Conservation (phyloP, 805 yeast genomes). For the Ogataea siamensis region DNA sequence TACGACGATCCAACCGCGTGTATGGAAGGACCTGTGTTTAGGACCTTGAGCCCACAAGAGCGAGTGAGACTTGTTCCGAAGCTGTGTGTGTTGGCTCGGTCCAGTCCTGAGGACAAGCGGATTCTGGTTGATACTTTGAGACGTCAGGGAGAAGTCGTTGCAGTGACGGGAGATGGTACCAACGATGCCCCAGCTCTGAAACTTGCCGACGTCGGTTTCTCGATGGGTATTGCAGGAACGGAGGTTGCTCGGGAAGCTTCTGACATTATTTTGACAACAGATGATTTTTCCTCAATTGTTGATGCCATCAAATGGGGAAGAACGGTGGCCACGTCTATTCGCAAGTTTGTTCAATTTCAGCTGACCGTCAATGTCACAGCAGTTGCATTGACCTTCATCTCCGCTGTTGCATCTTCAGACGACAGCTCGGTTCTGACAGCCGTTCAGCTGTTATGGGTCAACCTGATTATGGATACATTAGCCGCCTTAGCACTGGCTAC, state of each 20-base stretch:
- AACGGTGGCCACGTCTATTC: conserved; percentile 90
- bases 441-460: conserved; percentile 96
- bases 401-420: conserved; percentile 81
- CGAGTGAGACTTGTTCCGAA: conserved; percentile 64
- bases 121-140: conserved; percentile 79
- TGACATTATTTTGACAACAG: conserved; percentile 95
- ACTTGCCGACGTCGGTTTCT: conserved; percentile 95
- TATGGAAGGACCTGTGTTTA: conserved; percentile 92
- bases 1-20: conserved; percentile 53
- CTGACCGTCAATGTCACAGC: conserved; percentile 96
- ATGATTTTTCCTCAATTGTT: conserved; percentile 91
- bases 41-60: conserved; percentile 59
- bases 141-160: conserved; percentile 86
- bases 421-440: conserved; percentile 92
- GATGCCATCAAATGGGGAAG: conserved; percentile 99
- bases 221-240: conserved; percentile 98
- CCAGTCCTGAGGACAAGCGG: conserved; percentile 94
- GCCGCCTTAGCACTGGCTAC: conserved; percentile 98
- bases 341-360: conserved; percentile 95
- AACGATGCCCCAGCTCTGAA: conserved; percentile 98
- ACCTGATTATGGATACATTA: conserved; percentile 95
- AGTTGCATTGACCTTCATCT: conserved; percentile 87
- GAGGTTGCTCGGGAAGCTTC: conserved; percentile 99
- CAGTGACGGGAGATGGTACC: conserved; percentile 99
- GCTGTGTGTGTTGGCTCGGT: conserved; percentile 84